Base-by-base conservation (phyloP, 176 grass and related monocot species). In the Oryza australiensis region DNA sequence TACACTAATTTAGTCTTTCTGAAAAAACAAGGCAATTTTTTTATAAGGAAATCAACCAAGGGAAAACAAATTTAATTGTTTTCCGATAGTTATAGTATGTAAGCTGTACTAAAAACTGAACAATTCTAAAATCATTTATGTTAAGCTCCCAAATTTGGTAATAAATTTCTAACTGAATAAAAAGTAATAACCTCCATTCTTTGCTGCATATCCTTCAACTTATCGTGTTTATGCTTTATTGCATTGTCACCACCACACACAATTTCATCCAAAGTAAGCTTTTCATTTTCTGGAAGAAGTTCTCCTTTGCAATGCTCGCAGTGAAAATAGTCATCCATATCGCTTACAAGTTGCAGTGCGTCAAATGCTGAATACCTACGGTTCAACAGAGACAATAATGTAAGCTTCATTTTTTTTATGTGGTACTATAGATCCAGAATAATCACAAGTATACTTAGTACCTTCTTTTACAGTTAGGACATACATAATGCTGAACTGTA, bases 401-500 rank as follows among this genome's bases (percentile, higher is more conserved):
- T 49, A 18, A 49, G 15, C 46, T 18, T 49, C 46, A 18, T 18
- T 18, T 49, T 18, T 49, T 18, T 49, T 16, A 45, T 45, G 42
- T 49, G 46, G 46, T 49, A 49, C 12, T 49, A 49, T 49, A 49
- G 3, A 14, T 49, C 46, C 46, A 49, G 16, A 49, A 49, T 49
- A 49, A 49, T 49, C 46, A 49, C 1, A 49, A 49, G 15, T 18
- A 49, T 18, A 49, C 46, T 49, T 49, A 77, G 57, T 77, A 77
- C 23, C 24, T 1, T 15, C 34, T 42, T 59, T 24, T 65, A 75
- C 92, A 94, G 59, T 69, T 80, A 3, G 92, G 88, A 70, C 92
- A 94, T 22, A 81, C 22, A 41, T 94, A 94, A 9, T 85, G 84
- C 37, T 94, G 86, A 20, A 94, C 57, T 9, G 88, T 90, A 66